phyloP scores from a whole-genome alignment of 352 stramenopile genomes.

The Pythium phragmiticola region DNA sequence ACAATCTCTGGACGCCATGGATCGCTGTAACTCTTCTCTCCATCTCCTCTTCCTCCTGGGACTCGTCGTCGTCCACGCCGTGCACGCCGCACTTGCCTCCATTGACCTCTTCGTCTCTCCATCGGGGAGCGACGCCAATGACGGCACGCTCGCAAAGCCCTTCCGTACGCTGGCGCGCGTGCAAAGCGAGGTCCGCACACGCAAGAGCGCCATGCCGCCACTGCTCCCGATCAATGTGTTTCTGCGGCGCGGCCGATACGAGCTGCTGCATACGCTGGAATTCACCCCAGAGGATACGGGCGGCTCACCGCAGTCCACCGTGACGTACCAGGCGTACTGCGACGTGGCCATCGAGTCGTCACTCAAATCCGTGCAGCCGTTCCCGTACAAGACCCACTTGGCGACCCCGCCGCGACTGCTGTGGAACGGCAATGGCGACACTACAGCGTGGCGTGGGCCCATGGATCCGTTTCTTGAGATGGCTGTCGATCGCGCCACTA shows the following conservation, averaged over 20 bases:
- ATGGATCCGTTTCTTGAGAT: conserved; percentile 63
- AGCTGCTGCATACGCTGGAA: conserved; percentile 51
- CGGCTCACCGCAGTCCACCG: conserved; percentile 20
- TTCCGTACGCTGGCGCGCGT: conserved; percentile 54
- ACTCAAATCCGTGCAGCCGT: conserved; percentile 36
- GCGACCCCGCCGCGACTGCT: conserved; percentile 40
- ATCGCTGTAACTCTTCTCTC: neutral
- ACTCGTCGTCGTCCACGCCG: neutral
- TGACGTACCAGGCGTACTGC: conserved; percentile 78
- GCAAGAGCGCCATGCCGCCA: conserved; percentile 22
- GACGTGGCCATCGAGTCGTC: conserved; percentile 35
- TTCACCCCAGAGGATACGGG: conserved; percentile 49
- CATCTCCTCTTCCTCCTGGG: neutral
- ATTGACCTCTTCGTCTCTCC: conserved; percentile 57
- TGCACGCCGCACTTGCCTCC: conserved; percentile 8
- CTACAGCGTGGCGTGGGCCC: conserved; percentile 41
- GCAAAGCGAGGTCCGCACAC: conserved; percentile 37
- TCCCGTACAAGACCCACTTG: conserved; percentile 44
- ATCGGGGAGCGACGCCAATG: conserved; percentile 40
- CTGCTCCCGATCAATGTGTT: conserved; percentile 52
- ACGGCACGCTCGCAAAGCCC: conserved; percentile 46
- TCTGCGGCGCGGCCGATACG: conserved; percentile 54
- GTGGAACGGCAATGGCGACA: conserved; percentile 68
- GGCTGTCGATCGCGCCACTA: conserved; percentile 43
- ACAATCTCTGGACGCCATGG: too few species aligned